Evolutionary conservation across 208 protist species (phyloP).

Genomic region (Trypanosoma theileri): DNA sequence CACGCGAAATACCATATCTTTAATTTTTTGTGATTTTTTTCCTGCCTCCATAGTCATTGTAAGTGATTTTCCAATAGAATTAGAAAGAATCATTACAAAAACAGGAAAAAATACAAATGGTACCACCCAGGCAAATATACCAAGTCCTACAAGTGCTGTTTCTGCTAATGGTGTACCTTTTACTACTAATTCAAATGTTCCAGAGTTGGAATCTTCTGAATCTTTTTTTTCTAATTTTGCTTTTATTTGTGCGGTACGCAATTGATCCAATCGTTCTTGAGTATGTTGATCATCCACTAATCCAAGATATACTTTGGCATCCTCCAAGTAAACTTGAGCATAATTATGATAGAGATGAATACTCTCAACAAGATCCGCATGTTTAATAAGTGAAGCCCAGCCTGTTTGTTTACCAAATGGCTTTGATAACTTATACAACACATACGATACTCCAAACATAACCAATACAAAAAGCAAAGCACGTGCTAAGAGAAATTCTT

Average conservation of each 20-base stretch:
- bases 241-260: constrained; percentile 28
- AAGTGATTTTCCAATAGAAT: constrained; percentile 62
- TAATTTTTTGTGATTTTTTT: constrained; percentile 51
- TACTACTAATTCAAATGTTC: constrained; percentile 43
- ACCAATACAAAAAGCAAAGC: constrained; percentile 58
- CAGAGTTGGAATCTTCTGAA: constrained; percentile 19
- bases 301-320: constrained; percentile 53
- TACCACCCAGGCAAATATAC: constrained; percentile 74
- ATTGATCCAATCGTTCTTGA: constrained; percentile 49
- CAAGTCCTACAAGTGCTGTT: constrained; percentile 55
- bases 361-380: constrained; percentile 39
- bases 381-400: constrained; percentile 46
- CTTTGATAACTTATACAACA: constrained; percentile 48
- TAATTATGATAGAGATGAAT: constrained; percentile 63
- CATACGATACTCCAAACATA: constrained; percentile 43
- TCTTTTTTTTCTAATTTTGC: constrained; percentile 1
- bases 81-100: constrained; percentile 72
- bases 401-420: constrained; percentile 45
- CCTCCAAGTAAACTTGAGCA: constrained; percentile 55
- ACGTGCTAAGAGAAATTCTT: constrained; percentile 57
- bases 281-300: constrained; percentile 61
- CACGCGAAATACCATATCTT: constrained; percentile 72
- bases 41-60: constrained; percentile 45
- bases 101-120: constrained; percentile 87
- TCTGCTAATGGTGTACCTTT: constrained; percentile 58